phyloP scores from a whole-genome alignment of 2,329 filamentous ascomycete genomes.

The Diatrype stigma region DNA sequence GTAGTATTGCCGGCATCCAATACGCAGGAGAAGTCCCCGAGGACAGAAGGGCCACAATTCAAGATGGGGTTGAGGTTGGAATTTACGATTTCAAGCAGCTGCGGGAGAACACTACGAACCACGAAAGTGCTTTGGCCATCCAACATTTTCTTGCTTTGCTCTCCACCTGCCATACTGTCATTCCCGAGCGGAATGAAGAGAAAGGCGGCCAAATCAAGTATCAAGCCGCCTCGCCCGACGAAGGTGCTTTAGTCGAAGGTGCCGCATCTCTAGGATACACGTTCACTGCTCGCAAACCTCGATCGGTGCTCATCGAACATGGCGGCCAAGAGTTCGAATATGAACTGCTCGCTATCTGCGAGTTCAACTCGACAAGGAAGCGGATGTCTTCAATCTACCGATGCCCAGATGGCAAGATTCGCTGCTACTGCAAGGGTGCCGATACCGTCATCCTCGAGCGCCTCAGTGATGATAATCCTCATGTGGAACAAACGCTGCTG shows the following conservation, averaged over 20 bases:
- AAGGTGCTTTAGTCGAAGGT: slow-evolving; percentile 93
- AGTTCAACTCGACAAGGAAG: slow-evolving; percentile 97
- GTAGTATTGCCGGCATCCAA: slow-evolving; percentile 86
- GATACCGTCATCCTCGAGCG: slow-evolving; percentile 97
- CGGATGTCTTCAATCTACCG: slow-evolving; percentile 97
- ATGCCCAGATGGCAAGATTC: slow-evolving; percentile 91
- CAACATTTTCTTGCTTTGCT: slow-evolving; percentile 85
- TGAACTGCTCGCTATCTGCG: slow-evolving; percentile 91
- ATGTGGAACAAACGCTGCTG: slow-evolving; percentile 82
- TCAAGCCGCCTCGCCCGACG: slow-evolving; percentile 94
- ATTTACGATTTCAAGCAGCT: slow-evolving; percentile 82
- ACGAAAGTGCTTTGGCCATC: slow-evolving; percentile 48
- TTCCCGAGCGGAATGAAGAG: slow-evolving; percentile 80
- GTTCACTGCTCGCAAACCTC: slow-evolving; percentile 86
- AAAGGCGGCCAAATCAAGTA: slow-evolving; percentile 85
- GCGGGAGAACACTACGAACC: slow-evolving; percentile 60
- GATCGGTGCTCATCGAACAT: slow-evolving; percentile 77
- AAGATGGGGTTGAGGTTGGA: slow-evolving; percentile 72
- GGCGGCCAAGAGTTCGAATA: slow-evolving; percentile 73
- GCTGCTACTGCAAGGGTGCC: slow-evolving; percentile 92
- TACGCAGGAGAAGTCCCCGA: slow-evolving; percentile 91
- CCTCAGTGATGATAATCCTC: slow-evolving; percentile 75
- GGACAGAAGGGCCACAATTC: slow-evolving; percentile 74
- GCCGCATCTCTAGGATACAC: slow-evolving; percentile 81
- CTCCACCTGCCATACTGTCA: slow-evolving; percentile 92